These are phyloP conservation scores for Daedaleopsis nitida DNA, from an alignment of 768 basidiomycete genomes.

Conservation along the genomic window DNA sequence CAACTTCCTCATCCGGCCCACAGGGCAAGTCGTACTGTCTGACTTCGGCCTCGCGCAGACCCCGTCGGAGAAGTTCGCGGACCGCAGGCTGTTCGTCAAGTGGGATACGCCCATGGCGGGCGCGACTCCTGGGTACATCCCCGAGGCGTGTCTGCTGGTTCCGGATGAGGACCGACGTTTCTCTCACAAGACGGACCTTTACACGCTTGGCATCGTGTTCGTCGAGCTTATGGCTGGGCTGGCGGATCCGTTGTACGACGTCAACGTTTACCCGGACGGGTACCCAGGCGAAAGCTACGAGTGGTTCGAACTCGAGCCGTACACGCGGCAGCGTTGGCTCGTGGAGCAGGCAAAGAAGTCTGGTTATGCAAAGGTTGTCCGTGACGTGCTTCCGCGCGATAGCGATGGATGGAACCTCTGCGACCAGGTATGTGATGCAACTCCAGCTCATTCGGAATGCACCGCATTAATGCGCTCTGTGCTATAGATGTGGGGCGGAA, in stretches of 20 bases:
- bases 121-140: conserved; percentile 42
- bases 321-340: background rate
- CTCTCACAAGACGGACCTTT: conserved; percentile 41
- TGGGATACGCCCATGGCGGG: conserved; percentile 14
- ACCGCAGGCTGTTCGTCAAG: background rate
- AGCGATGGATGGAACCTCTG: background rate
- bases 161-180: conserved; percentile 23
- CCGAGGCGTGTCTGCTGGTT: conserved; percentile 45
- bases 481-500: background rate
- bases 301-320: background rate
- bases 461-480: background rate
- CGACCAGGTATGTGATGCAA: background rate
- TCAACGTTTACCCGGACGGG: background rate
- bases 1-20: conserved; percentile 17
- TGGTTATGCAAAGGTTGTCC: background rate
- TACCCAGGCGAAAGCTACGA: background rate
- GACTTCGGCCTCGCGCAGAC: conserved; percentile 19
- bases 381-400: background rate
- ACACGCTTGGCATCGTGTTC: conserved; percentile 49
- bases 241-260: conserved; percentile 8
- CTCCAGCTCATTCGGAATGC: background rate
- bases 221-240: conserved; percentile 38
- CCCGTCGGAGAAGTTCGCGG: background rate
- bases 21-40: conserved; percentile 20
- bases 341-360: background rate